Evolutionary conservation across 164 flowering plant genomes (phyloP).

Genomic region (Sextonia rubra): DNA sequence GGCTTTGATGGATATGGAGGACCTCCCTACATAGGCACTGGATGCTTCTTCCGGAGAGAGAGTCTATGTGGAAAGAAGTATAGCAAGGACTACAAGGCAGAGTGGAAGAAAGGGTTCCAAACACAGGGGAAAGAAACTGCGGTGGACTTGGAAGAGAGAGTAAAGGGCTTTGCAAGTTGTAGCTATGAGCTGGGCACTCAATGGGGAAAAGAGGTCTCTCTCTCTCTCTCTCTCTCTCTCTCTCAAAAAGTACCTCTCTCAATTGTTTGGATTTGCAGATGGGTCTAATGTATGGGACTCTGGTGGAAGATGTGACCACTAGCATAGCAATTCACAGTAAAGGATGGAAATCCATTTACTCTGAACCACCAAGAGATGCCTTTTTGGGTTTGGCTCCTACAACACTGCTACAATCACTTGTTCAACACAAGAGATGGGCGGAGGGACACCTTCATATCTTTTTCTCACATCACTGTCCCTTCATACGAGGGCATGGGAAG

Average conservation of each 20-base stretch:
- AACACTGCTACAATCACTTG: conserved; percentile 20
- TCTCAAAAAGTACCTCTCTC: not conserved
- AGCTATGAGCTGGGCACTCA: conserved; percentile 27
- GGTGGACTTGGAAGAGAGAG: conserved; percentile 19
- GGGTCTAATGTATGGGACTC: conserved; percentile 36
- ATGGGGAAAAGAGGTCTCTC: conserved; percentile 40
- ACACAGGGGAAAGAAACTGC: conserved; percentile 13
- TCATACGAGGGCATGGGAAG: conserved; percentile 20
- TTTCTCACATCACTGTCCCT: conserved; percentile 25
- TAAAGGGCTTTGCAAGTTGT: conserved; percentile 29
- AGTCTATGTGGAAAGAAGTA: conserved; percentile 25
- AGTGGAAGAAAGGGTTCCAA: conserved; percentile 6
- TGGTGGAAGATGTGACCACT: conserved; percentile 64
- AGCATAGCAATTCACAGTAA: conserved; percentile 34
- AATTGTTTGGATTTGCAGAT: conserved; percentile 2
- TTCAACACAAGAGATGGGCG: conserved; percentile 34
- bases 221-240: conserved; percentile 6
- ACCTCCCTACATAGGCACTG: conserved; percentile 30
- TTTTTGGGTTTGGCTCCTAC: conserved; percentile 30
- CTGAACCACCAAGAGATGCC: conserved; percentile 17
- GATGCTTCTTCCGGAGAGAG: conserved; percentile 40
- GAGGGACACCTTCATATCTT: conserved; percentile 31
- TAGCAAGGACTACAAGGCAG: conserved; percentile 10
- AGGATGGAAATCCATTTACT: conserved; percentile 35
- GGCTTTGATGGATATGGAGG: conserved; percentile 34